These are phyloP conservation scores for Podila horticola DNA, from an alignment of 192 early-diverging fungal genomes.

Conservation along the genomic window DNA sequence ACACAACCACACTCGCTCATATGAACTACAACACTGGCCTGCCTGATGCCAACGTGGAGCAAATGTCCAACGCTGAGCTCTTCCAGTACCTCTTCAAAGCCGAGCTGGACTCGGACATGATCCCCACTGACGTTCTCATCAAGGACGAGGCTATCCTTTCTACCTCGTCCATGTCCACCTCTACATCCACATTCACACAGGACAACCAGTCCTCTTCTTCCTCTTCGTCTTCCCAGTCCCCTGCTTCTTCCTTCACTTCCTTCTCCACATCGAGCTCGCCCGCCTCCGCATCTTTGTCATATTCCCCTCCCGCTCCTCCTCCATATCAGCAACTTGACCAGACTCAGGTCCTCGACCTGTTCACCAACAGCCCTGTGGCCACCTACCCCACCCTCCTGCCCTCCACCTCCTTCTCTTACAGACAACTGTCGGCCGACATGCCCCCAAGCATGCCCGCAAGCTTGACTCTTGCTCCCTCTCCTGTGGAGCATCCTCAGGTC, in stretches of 20 bases:
- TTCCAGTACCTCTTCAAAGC: constrained; percentile 56
- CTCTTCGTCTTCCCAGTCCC: background rate
- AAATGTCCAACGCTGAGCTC: constrained; percentile 52
- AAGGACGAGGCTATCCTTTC: background rate
- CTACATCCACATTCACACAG: background rate
- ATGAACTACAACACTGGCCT: constrained; percentile 9
- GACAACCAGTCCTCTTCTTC: background rate
- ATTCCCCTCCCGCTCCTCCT: constrained; percentile 14
- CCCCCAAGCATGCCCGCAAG: constrained; percentile 37
- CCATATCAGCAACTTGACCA: constrained; percentile 22
- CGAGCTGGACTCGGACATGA: constrained; percentile 33
- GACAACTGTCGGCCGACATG: constrained; percentile 44
- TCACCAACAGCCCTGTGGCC: background rate
- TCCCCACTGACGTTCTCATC: background rate
- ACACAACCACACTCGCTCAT: background rate
- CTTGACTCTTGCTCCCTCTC: background rate
- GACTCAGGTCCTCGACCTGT: constrained; percentile 10
- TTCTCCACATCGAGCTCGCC: constrained; percentile 7
- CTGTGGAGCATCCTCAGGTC: background rate
- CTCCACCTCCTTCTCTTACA: constrained; percentile 35
- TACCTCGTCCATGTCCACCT: background rate
- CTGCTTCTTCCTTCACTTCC: constrained; percentile 1
- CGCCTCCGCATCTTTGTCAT: constrained; percentile 10
- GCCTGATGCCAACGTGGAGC: constrained; percentile 41
- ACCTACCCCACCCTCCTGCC: constrained; percentile 26